phyloP scores from a whole-genome alignment of 2,329 filamentous ascomycete genomes.

The Colletotrichum sp. region DNA sequence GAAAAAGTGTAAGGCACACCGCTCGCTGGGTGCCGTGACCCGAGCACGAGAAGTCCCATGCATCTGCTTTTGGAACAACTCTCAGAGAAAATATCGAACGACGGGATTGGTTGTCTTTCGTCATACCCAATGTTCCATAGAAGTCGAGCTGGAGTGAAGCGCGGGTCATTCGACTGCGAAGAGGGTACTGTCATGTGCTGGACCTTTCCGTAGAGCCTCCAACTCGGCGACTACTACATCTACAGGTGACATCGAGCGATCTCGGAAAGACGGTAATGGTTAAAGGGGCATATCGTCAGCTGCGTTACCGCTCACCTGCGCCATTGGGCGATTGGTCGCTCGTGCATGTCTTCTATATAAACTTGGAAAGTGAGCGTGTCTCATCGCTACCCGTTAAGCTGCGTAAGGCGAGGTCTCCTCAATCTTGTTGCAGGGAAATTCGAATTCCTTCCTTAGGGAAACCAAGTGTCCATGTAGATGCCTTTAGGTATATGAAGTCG shows the following conservation, averaged over 20 bases:
- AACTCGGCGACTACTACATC: not conserved
- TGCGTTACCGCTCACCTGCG: not conserved
- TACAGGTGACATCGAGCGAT: not conserved
- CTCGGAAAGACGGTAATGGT: accelerated
- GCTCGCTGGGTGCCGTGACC: not conserved
- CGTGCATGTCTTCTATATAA: not conserved
- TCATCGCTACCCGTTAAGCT: not conserved
- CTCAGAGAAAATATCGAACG: accelerated
- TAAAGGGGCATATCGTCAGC: not conserved
- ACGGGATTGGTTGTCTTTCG: accelerated
- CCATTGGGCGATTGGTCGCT: accelerated
- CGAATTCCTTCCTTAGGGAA: not conserved
- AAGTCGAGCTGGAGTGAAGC: not conserved
- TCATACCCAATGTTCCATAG: not conserved
- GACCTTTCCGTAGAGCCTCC: not conserved
- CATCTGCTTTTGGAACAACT: not conserved
- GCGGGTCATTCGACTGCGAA: not conserved
- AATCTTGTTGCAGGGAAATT: not conserved
- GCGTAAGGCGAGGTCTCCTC: not conserved
- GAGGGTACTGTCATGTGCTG: not conserved
- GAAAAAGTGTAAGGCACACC: not conserved
- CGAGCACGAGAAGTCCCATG: not conserved
- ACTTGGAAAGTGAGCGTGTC: not conserved
- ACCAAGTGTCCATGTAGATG: not conserved
- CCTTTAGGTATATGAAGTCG: not conserved